These are phyloP conservation scores for Hammondia hammondi DNA, from an alignment of 169 alveolate genomes.

Conservation along the genomic window DNA sequence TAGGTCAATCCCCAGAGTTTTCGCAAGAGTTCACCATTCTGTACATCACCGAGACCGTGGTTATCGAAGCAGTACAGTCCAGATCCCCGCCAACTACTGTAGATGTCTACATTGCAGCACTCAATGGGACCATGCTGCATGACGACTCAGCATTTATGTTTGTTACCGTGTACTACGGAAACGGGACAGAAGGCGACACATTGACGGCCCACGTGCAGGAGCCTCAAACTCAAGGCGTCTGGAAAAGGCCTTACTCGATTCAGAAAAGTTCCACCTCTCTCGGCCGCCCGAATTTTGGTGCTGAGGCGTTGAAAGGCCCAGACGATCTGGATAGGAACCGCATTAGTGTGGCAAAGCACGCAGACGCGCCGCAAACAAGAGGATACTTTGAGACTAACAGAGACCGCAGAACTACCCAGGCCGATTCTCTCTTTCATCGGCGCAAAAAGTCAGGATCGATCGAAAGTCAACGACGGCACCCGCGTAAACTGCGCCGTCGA, in stretches of 20 bases:
- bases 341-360: background rate
- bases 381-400: background rate
- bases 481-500: slow-evolving; percentile 30
- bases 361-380: background rate
- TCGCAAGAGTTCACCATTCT: background rate
- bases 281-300: background rate
- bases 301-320: background rate
- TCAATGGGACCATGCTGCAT: background rate
- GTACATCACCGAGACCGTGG: slow-evolving; percentile 31
- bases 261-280: background rate
- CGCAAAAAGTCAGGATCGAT: background rate
- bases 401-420: background rate
- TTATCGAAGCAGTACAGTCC: background rate
- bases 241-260: slow-evolving; percentile 11
- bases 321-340: background rate
- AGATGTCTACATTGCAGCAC: slow-evolving; percentile 12
- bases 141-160: background rate
- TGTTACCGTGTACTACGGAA: slow-evolving; percentile 23
- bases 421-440: background rate
- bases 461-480: background rate
- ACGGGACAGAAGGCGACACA: slow-evolving; percentile 11
- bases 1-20: background rate
- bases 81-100: background rate
- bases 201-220: background rate
- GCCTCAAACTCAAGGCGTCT: background rate